These are phyloP conservation scores for Gyrodon lividus DNA, from an alignment of 768 basidiomycete genomes.

Conservation along the genomic window DNA sequence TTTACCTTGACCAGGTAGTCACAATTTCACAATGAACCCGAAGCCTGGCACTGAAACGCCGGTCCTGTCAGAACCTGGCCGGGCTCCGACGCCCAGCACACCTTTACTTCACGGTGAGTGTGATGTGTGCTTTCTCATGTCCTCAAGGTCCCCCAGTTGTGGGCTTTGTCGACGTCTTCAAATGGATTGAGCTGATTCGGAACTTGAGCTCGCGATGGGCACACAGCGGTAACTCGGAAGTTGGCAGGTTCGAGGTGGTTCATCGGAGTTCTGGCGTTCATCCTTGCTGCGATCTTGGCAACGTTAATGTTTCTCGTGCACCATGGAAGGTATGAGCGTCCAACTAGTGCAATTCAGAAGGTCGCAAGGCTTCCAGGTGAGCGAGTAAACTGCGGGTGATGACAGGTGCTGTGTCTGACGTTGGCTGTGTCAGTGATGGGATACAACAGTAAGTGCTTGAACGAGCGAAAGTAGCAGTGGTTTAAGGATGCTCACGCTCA, in stretches of 20 bases:
- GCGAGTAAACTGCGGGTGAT: neutral
- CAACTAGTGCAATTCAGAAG: constrained; percentile 12
- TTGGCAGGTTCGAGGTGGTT: constrained; percentile 2
- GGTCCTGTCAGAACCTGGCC: neutral
- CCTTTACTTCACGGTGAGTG: constrained; percentile 21
- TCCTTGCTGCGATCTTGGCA: constrained; percentile 21
- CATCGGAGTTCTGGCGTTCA: constrained; percentile 14
- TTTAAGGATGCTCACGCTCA: constrained; percentile 3
- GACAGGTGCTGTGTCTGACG: neutral
- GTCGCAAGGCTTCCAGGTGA: constrained; percentile 39
- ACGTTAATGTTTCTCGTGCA: constrained; percentile 14
- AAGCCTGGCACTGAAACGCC: neutral
- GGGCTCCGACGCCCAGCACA: constrained; percentile 10
- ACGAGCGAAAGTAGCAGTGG: neutral
- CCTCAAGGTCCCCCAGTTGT: neutral
- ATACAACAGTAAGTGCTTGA: constrained; percentile 53
- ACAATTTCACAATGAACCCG: constrained; percentile 9
- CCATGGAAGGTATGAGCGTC: constrained; percentile 1
- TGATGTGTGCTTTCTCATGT: neutral
- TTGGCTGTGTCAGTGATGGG: constrained; percentile 45
- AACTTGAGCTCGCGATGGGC: neutral
- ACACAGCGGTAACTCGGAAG: neutral
- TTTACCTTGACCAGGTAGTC: neutral
- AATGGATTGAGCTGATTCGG: too few relatives aligned
- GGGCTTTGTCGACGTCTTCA: neutral